Conservation (phyloP, 768 basidiomycete species). For the Hemileccinum rubropunctum region DNA sequence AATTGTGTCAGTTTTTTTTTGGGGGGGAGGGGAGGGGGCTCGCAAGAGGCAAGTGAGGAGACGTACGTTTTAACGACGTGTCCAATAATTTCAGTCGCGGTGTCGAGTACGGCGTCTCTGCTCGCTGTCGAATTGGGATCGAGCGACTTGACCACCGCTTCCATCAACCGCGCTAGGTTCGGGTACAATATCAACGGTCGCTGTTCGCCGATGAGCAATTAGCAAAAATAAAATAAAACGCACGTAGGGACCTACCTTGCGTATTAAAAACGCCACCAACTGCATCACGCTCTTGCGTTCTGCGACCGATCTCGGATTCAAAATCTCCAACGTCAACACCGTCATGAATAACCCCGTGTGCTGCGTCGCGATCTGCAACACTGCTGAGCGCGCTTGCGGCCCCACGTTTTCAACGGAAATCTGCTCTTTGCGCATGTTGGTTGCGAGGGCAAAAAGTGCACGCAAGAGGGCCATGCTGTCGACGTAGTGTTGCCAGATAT, state of each 20-base stretch:
- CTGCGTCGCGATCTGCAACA: slow-evolving; percentile 77
- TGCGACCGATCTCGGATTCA: slow-evolving; percentile 69
- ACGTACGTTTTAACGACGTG: slow-evolving; percentile 88
- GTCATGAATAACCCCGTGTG: slow-evolving; percentile 94
- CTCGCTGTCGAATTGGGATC: slow-evolving; percentile 81
- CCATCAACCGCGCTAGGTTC: slow-evolving; percentile 81
- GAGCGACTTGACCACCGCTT: slow-evolving; percentile 94
- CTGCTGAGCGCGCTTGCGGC: slow-evolving; percentile 77
- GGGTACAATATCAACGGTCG: slow-evolving; percentile 83
- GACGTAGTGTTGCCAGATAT: slow-evolving; percentile 91
- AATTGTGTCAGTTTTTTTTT: neutral
- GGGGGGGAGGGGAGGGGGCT: too few relatives aligned
- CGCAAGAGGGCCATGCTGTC: slow-evolving; percentile 89
- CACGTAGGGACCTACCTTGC: too few relatives aligned
- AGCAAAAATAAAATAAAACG: too few relatives aligned
- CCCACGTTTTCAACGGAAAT: slow-evolving; percentile 67
- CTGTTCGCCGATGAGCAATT: slow-evolving; percentile 34
- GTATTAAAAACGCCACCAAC: slow-evolving; percentile 88
- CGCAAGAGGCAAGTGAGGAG: neutral
- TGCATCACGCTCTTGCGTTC: slow-evolving; percentile 89
- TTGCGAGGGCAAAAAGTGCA: slow-evolving; percentile 77
- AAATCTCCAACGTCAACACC: slow-evolving; percentile 85
- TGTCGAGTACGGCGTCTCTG: slow-evolving; percentile 82
- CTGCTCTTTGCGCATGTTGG: slow-evolving; percentile 65
- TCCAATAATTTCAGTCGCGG: slow-evolving; percentile 91